phyloP scores from a whole-genome alignment of 1,139 yeast genomes.

The Yamadazyma dendronema region DNA sequence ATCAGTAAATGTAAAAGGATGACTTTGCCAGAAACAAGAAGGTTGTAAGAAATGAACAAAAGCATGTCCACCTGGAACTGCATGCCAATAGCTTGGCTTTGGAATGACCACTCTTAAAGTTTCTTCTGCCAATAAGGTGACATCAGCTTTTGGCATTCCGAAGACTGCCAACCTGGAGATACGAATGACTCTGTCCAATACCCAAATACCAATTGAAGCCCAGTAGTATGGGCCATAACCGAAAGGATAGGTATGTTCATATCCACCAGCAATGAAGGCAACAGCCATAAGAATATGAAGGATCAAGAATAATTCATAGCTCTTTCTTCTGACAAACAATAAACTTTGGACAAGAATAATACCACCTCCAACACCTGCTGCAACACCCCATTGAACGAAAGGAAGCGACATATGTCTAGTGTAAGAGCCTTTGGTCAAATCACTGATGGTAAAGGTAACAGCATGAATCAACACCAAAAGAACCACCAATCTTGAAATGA shows the following conservation, averaged over 20 bases:
- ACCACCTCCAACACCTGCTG: constrained; percentile 32
- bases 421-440: constrained; percentile 17
- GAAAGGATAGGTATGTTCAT: constrained; percentile 32
- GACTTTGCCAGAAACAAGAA: constrained; percentile 42
- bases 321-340: constrained; percentile 32
- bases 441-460: constrained; percentile 20
- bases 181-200: constrained; percentile 36
- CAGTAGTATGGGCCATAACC: constrained; percentile 37
- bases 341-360: constrained; percentile 35
- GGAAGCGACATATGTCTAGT: constrained; percentile 23
- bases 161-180: constrained; percentile 27
- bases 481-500: constrained; percentile 27
- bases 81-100: constrained; percentile 35
- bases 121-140: constrained; percentile 35
- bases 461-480: constrained; percentile 25
- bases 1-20: constrained; percentile 34
- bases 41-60: constrained; percentile 44
- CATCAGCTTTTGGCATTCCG: constrained; percentile 35
- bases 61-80: constrained; percentile 49
- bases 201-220: constrained; percentile 42
- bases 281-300: constrained; percentile 39
- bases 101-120: constrained; percentile 40
- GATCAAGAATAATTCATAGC: constrained; percentile 40
- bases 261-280: constrained; percentile 36
- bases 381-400: constrained; percentile 51